These are phyloP conservation scores for Trypanosomatidae sp. DNA, from an alignment of 208 protist species.

Conservation along the genomic window DNA sequence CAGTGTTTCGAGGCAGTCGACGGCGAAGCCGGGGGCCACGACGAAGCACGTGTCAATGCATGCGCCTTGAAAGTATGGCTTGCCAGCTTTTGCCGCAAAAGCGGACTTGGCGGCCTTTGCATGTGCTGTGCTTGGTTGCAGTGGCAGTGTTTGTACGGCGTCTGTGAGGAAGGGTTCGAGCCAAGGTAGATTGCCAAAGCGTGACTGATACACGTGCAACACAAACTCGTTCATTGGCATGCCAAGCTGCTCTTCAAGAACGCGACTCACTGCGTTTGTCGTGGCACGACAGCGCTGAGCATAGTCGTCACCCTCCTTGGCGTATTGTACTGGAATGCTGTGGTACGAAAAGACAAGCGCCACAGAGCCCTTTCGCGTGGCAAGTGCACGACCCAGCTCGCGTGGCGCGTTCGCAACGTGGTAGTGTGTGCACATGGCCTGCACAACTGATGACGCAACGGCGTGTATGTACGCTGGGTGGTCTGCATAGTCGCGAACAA, in stretches of 20 bases:
- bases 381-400: slow-evolving; percentile 1
- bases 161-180: slow-evolving; percentile 17
- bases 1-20: slow-evolving; percentile 33
- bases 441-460: slow-evolving; percentile 6
- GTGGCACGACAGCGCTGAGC: slow-evolving; percentile 12
- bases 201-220: slow-evolving; percentile 28
- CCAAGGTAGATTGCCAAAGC: slow-evolving; percentile 29
- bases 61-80: neutral
- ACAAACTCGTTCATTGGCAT: slow-evolving; percentile 4
- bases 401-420: neutral
- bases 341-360: slow-evolving; percentile 31
- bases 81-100: slow-evolving; percentile 1
- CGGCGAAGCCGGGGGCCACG: slow-evolving; percentile 16
- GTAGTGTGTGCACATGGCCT: slow-evolving; percentile 6
- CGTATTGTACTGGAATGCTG: slow-evolving; percentile 20
- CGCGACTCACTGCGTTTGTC: slow-evolving; percentile 3
- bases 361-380: neutral
- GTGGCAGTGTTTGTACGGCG: slow-evolving; percentile 6
- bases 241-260: slow-evolving; percentile 3
- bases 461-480: slow-evolving; percentile 21
- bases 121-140: slow-evolving; percentile 5
- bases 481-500: slow-evolving; percentile 24
- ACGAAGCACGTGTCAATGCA: slow-evolving; percentile 6
- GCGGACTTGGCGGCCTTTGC: slow-evolving; percentile 1
- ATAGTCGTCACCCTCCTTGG: slow-evolving; percentile 17